Base-by-base conservation (phyloP, 495 filamentous ascomycete genomes). In the Oleoguttula mirabilis region DNA sequence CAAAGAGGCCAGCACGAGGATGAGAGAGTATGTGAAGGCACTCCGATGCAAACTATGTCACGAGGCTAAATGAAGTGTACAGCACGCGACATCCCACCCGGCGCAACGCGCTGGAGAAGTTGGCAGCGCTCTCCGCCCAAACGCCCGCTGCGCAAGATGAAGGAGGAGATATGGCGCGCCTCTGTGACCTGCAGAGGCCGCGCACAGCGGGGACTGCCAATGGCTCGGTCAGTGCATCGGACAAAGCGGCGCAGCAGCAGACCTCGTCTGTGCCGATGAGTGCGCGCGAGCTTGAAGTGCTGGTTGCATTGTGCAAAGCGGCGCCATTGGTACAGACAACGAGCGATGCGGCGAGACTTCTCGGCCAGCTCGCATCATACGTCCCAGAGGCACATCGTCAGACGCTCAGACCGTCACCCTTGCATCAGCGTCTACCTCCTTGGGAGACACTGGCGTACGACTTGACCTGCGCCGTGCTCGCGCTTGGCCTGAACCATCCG, bases 261-360 rank as follows among this genome's bases (percentile, higher is more conserved):
- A 25, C 34, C 7, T 39, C 52, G 15, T 37, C 33, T n/a, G 40
- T 58, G 20, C 54, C 50, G 5, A 63, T 61, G 59, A 71, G 69
- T 14, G 60, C 85, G 37, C 76, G 82, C 40, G 90, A 98, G 67
- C 75, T 92, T 45, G 87, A 96, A 58, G 79, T 88, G 28, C 68
- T 96, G 20, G 63, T 96, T 15, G 84, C 88, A 22, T 70, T 98
- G 17, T 93, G 88, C 62, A 85, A 82, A 62, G 82, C 90, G 20
- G 82, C 86, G 7, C 77, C 84, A 14, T 65, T 75, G 12, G 63
- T 95, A 11, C 66, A 75, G 14, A 71, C 70, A 37, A 52, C 65
- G 4, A 73, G 84, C 40, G 79, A 76, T 58, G 84, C 87, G 30
- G 71, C 80, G 52, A 79, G 73, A 55, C 70, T 96, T 24, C 69